Evolutionary conservation across 441 rosid genomes (phyloP).

Genomic region (Euphorbia corollata): DNA sequence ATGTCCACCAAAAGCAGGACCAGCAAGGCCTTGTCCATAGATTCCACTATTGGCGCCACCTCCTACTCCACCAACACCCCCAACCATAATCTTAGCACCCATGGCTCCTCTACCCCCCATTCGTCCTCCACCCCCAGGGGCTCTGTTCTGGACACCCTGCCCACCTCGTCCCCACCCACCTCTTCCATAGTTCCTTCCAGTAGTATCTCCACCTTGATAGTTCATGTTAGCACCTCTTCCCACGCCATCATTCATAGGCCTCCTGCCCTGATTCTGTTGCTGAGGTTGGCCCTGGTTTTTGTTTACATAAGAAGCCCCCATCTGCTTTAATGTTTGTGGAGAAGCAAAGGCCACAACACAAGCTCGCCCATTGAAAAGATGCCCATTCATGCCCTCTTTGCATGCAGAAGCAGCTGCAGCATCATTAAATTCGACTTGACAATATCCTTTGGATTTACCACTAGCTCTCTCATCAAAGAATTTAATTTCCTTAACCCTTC

Average conservation of each 20-base stretch:
- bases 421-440: slow-evolving; percentile 85
- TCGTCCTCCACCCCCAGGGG: slow-evolving; percentile 65
- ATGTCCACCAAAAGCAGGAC: slow-evolving; percentile 71
- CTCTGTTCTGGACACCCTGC: slow-evolving; percentile 63
- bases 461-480: slow-evolving; percentile 90
- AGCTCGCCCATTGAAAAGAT: slow-evolving; percentile 70
- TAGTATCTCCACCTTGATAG: slow-evolving; percentile 63
- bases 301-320: slow-evolving; percentile 69
- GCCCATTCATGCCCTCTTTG: slow-evolving; percentile 90
- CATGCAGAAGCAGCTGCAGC: slow-evolving; percentile 62
- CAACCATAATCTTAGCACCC: slow-evolving; percentile 63
- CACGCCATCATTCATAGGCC: slow-evolving; percentile 52
- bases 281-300: slow-evolving; percentile 62
- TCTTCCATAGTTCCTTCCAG: slow-evolving; percentile 71
- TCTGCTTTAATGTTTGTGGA: slow-evolving; percentile 68
- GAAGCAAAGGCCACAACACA: slow-evolving; percentile 97
- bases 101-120: slow-evolving; percentile 67
- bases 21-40: slow-evolving; percentile 71
- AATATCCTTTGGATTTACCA: slow-evolving; percentile 90
- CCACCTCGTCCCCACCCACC: slow-evolving; percentile 90
- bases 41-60: slow-evolving; percentile 49
- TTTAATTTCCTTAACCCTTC: slow-evolving; percentile 79
- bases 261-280: slow-evolving; percentile 51
- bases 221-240: slow-evolving; percentile 67
- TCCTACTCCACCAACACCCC: slow-evolving; percentile 38